A percentile compares a stretch with the other conserved stretches of the same genome.
These are phyloP conservation scores for Ganoderma boninense DNA, from an alignment of 1,284 basidiomycete species.

Conservation along the genomic window DNA sequence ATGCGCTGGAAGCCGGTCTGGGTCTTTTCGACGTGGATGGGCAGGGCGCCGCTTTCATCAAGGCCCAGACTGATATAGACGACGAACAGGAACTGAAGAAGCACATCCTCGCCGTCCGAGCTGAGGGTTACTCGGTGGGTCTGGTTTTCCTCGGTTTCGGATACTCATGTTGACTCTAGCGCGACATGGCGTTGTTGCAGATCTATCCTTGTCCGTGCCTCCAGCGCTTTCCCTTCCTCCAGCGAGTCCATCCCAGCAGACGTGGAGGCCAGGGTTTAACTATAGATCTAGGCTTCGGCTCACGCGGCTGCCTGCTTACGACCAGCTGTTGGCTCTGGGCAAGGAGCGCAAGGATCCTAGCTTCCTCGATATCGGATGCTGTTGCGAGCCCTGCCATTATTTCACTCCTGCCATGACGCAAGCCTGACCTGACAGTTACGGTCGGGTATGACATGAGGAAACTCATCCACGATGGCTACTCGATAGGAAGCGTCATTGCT, in stretches of 20 bases:
- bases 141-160: too few relatives aligned
- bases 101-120: slow-evolving; percentile 53
- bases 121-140: slow-evolving; percentile 28
- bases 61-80: slow-evolving; percentile 47
- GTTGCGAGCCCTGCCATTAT: slow-evolving; percentile 30
- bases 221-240: slow-evolving; percentile 1
- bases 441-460: slow-evolving; percentile 10
- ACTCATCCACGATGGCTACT: slow-evolving; percentile 35
- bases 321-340: slow-evolving; percentile 8
- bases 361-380: slow-evolving; percentile 15
- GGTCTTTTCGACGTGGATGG: background rate
- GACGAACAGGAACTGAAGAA: slow-evolving; percentile 48
- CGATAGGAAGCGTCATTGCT: slow-evolving; percentile 33
- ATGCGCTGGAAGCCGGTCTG: background rate
- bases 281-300: background rate
- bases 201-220: slow-evolving; percentile 13
- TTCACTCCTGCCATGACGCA: too few relatives aligned
- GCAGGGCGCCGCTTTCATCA: slow-evolving; percentile 33
- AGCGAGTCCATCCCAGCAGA: background rate
- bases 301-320: slow-evolving; percentile 11
- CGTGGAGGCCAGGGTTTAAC: background rate
- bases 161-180: background rate
- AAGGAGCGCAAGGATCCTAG: slow-evolving; percentile 8
- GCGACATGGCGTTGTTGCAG: background rate
- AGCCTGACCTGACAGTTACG: background rate